A percentile compares a stretch with the other conserved stretches of the same genome.
Conservation (phyloP, 768 basidiomycete genomes). For the Boletellus emodensis region DNA sequence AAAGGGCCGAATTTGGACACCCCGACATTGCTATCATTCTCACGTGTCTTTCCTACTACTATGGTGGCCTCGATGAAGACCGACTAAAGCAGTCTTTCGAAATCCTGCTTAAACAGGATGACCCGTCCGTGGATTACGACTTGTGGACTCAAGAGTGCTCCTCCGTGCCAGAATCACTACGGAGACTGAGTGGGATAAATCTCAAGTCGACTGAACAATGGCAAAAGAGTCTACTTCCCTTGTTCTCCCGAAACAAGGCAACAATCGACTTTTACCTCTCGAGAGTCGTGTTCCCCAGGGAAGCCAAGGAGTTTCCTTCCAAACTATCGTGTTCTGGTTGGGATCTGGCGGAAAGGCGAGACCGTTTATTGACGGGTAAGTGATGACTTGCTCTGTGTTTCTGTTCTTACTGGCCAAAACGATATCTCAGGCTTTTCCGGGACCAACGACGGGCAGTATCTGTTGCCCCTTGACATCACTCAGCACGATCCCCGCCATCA, state of each 20-base stretch:
- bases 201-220: slow-evolving; percentile 22
- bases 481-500: slow-evolving; percentile 21
- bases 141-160: slow-evolving; percentile 17
- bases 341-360: slow-evolving; percentile 25
- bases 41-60: slow-evolving; percentile 22
- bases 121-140: slow-evolving; percentile 19
- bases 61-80: slow-evolving; percentile 17
- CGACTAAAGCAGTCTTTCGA: slow-evolving; percentile 20
- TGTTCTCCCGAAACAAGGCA: slow-evolving; percentile 17
- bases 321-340: slow-evolving; percentile 26
- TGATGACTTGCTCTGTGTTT: background rate
- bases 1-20: slow-evolving; percentile 26
- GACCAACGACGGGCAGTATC: slow-evolving; percentile 26
- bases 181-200: slow-evolving; percentile 20
- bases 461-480: slow-evolving; percentile 27
- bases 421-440: slow-evolving; percentile 20
- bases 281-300: slow-evolving; percentile 24
- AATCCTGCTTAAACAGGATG: slow-evolving; percentile 16
- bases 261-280: slow-evolving; percentile 28
- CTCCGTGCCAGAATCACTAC: slow-evolving; percentile 16
- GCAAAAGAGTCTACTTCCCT: slow-evolving; percentile 7
- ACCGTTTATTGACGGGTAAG: slow-evolving; percentile 19
- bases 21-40: slow-evolving; percentile 23
- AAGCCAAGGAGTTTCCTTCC: slow-evolving; percentile 17
- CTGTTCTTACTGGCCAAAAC: background rate